phyloP scores from a whole-genome alignment of 768 basidiomycete species.

The Mycena metata region DNA sequence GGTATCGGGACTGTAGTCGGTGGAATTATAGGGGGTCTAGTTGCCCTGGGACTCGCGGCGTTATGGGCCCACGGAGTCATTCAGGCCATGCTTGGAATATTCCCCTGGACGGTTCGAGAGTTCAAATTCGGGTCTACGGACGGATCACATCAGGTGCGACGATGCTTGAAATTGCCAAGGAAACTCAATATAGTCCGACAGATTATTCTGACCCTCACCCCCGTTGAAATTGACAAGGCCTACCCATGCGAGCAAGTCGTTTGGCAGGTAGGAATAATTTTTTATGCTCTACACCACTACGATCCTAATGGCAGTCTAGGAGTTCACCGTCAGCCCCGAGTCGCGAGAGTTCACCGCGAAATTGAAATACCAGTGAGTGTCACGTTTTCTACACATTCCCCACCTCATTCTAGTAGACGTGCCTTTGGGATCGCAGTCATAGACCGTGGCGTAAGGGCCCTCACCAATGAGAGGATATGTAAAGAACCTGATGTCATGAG shows the following conservation, averaged over 20 bases:
- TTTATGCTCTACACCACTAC: not conserved
- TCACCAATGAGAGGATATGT: not conserved
- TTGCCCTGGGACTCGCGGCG: too few relatives aligned
- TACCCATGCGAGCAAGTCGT: slow-evolving; percentile 11
- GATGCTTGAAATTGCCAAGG: not conserved
- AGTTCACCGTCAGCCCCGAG: too few relatives aligned
- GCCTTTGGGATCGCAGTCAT: not conserved
- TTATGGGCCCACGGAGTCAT: not conserved
- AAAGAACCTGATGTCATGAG: not conserved
- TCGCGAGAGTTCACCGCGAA: too few relatives aligned
- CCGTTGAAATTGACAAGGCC: slow-evolving; percentile 2
- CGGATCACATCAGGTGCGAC: slow-evolving; percentile 1
- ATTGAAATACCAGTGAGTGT: too few relatives aligned
- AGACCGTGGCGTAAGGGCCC: not conserved
- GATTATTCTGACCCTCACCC: slow-evolving; percentile 12
- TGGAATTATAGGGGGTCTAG: too few relatives aligned
- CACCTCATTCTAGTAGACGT: not conserved
- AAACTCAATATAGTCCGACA: not conserved
- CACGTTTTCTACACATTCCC: too few relatives aligned
- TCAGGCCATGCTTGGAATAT: not conserved
- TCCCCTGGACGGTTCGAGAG: not conserved
- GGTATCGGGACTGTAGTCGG: too few relatives aligned
- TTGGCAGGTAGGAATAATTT: slow-evolving; percentile 10
- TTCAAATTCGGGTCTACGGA: not conserved
- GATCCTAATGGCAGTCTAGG: not conserved